Evolutionary conservation across 176 grass and related monocot species (phyloP).

Genomic region (Lolium multiflorum): DNA sequence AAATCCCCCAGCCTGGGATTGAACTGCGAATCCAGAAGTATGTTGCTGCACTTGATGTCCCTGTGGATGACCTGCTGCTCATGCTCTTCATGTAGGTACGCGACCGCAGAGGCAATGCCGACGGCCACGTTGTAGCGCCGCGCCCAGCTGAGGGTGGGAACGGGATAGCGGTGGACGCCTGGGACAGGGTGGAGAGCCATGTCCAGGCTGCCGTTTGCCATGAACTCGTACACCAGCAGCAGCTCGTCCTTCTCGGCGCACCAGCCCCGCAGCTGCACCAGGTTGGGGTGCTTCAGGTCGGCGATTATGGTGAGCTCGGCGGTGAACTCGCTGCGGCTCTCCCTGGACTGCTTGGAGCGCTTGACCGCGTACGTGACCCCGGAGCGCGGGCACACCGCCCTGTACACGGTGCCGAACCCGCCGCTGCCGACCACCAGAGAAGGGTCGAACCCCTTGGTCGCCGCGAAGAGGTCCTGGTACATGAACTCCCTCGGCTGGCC

Average conservation of each 20-base stretch:
- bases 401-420: constrained; percentile 57
- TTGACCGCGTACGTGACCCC: constrained; percentile 56
- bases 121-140: constrained; percentile 53
- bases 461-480: constrained; percentile 50
- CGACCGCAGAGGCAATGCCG: constrained; percentile 50
- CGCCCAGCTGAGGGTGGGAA: constrained; percentile 41
- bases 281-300: constrained; percentile 58
- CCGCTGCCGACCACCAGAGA: constrained; percentile 52
- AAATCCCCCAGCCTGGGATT: constrained; percentile 53
- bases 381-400: constrained; percentile 37
- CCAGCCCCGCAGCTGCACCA: constrained; percentile 63
- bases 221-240: constrained; percentile 64
- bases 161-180: background rate
- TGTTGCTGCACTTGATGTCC: constrained; percentile 69
- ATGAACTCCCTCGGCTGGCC: constrained; percentile 49
- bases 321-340: constrained; percentile 53
- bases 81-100: constrained; percentile 56
- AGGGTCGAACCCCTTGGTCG: constrained; percentile 52
- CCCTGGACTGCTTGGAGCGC: constrained; percentile 50
- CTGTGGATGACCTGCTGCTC: constrained; percentile 64
- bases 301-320: constrained; percentile 57
- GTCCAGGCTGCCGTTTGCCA: constrained; percentile 60
- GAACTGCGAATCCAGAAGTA: constrained; percentile 54
- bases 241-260: constrained; percentile 56
- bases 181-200: constrained; percentile 50